These are phyloP conservation scores for Raphidocelis subcapitata DNA, from an alignment of 139 green algal genomes.

Conservation along the genomic window DNA sequence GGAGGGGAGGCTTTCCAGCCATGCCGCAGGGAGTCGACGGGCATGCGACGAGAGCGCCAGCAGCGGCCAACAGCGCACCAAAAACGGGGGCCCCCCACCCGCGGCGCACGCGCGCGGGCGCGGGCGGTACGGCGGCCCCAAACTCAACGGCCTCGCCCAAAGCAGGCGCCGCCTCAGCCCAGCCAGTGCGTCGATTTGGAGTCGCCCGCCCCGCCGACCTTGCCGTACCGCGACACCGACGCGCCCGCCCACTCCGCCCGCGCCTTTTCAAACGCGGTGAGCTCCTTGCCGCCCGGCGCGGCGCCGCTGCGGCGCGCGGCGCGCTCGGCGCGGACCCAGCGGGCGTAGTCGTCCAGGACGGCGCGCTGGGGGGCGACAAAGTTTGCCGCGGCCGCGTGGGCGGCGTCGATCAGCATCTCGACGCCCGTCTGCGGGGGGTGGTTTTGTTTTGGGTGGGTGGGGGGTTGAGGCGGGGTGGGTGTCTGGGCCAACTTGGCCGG, in stretches of 20 bases:
- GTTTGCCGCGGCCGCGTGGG: slow-evolving; percentile 19
- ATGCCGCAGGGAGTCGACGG: no score
- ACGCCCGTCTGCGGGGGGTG: slow-evolving; percentile 33
- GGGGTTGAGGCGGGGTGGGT: no score
- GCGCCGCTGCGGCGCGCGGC: slow-evolving; percentile 7
- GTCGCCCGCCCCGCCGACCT: background rate
- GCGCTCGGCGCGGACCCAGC: slow-evolving; percentile 39
- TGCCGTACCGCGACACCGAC: background rate
- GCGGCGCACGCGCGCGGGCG: no score
- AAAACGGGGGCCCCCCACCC: no score
- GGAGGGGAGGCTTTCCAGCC: no score
- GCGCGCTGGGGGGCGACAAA: slow-evolving; percentile 45
- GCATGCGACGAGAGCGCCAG: no score
- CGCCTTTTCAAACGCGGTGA: background rate
- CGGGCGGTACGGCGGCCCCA: no score
- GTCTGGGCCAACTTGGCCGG: no score
- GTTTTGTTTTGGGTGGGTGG: no score
- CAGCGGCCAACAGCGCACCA: no score
- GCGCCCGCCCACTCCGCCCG: background rate
- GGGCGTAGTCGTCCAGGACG: slow-evolving; percentile 37
- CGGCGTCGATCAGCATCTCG: slow-evolving; percentile 37
- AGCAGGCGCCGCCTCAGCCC: background rate
- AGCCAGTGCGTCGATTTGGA: background rate
- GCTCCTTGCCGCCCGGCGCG: background rate
- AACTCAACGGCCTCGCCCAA: no score